These are phyloP conservation scores for Aspergillus sp. DNA, from an alignment of 2,329 filamentous ascomycete species.

Conservation along the genomic window DNA sequence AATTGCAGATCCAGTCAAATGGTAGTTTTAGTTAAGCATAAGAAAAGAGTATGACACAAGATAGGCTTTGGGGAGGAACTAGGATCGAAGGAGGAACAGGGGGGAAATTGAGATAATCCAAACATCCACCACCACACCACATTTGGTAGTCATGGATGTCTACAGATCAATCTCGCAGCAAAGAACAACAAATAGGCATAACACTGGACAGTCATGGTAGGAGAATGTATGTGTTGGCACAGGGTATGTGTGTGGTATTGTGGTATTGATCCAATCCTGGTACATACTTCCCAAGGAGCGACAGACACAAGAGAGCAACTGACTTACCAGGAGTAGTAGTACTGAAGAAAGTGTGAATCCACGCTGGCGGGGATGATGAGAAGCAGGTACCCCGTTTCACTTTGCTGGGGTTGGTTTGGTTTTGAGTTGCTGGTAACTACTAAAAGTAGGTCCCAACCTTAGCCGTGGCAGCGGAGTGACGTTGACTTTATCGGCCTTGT, in stretches of 20 bases:
- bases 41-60: background rate
- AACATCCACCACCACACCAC: background rate
- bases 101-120: background rate
- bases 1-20: background rate
- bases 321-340: constrained; percentile 7
- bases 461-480: constrained; percentile 18
- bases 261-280: no score
- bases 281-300: no score
- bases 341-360: constrained; percentile 12
- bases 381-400: constrained; percentile 29
- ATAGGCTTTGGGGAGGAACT: background rate
- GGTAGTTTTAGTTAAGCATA: background rate
- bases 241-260: no score
- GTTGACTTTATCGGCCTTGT: constrained; percentile 10
- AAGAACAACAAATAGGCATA: no score
- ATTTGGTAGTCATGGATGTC: background rate
- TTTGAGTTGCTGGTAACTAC: constrained; percentile 18
- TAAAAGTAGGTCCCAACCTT: constrained; percentile 14
- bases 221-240: no score
- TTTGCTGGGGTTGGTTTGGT: constrained; percentile 13
- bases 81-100: background rate
- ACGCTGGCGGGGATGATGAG: constrained; percentile 18
- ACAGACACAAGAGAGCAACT: constrained; percentile 7
- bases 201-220: no score
- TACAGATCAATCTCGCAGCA: background rate